Percentiles rank a stretch among this genome's conserved stretches.
These are phyloP conservation scores for Lentinula novae-zelandiae DNA, from an alignment of 1,284 basidiomycete genomes.

Conservation along the genomic window DNA sequence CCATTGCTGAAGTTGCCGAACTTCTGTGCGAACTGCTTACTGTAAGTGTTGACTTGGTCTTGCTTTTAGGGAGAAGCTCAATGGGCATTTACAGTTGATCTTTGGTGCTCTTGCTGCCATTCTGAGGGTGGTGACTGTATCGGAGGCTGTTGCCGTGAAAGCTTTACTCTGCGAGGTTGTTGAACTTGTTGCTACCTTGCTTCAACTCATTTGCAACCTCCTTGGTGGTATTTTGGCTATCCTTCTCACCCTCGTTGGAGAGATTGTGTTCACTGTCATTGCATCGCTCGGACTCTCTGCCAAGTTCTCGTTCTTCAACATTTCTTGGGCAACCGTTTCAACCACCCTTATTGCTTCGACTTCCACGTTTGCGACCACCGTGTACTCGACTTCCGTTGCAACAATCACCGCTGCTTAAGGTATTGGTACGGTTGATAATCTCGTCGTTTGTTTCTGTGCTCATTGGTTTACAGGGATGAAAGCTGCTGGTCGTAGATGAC, in stretches of 20 bases:
- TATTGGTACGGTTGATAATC: background rate
- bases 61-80: background rate
- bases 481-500: no score
- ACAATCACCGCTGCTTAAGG: constrained; percentile 1
- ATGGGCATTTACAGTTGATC: constrained; percentile 3
- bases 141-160: background rate
- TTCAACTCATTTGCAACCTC: constrained; percentile 2
- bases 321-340: background rate
- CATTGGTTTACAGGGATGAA: no score
- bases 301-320: constrained; percentile 2
- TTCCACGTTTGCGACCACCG: background rate
- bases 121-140: background rate
- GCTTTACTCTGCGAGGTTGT: constrained; percentile 5
- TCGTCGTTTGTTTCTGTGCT: no score
- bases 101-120: constrained; percentile 5
- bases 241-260: constrained; percentile 1
- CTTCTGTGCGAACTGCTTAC: constrained; percentile 2
- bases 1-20: constrained; percentile 1
- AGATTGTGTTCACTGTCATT: constrained; percentile 2
- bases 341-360: background rate
- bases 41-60: background rate
- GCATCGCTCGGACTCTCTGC: background rate
- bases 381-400: constrained; percentile 2
- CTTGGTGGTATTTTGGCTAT: constrained; percentile 1
- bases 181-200: constrained; percentile 5